Base-by-base conservation (phyloP, 345 rosid genomes). In the Rhodamnia rubescens region DNA sequence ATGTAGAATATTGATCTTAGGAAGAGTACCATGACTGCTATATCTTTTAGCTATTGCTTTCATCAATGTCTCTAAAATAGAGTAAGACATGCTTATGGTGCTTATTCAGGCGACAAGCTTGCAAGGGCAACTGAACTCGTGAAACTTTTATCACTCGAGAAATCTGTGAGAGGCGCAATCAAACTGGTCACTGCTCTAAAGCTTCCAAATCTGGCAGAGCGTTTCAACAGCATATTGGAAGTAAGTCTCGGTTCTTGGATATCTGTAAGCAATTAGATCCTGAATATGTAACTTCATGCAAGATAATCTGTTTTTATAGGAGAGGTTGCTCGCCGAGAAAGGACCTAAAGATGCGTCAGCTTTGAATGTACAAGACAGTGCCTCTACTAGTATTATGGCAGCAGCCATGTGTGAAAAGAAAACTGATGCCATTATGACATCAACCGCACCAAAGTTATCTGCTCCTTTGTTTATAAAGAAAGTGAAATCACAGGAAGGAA, bases 201-300 rank as follows among this genome's bases (percentile, higher is more conserved):
- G 93, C 98, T 96, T 87, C 99, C 98, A 12, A 93, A 91, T 90
- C 89, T 97, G 87, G 99, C 98, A 3, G 98, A 95, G 85, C 92
- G 95, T 44, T 96, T 97, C 91, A 91, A 96, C 88, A 88, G 84
- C 88, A 93, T 97, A 87, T 90, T 95, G 84, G 99, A 97, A 95
- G 98, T 94, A 84, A 86, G 86, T 64, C 44, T 56, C 86, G 12
- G 78, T 4, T 69, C 78, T 32, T 32, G 78, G 78, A 32, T 69
- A 69, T 0, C 18, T 69, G 78, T 69, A 16, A 69, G 78, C 22
- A 69, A 32, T 69, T 69, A 69, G 42, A 74, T 36, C n/a, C 18
- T 59, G 32, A 78, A 42, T 8, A 32, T 22, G 51, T 53, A 36
- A 53, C 32, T 54, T 74, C 12, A 53, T 49, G 47, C 13, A 40